These are phyloP conservation scores for Pseudovirgaria hyperparasitica DNA, from an alignment of 2,329 filamentous ascomycete genomes.

Conservation along the genomic window DNA sequence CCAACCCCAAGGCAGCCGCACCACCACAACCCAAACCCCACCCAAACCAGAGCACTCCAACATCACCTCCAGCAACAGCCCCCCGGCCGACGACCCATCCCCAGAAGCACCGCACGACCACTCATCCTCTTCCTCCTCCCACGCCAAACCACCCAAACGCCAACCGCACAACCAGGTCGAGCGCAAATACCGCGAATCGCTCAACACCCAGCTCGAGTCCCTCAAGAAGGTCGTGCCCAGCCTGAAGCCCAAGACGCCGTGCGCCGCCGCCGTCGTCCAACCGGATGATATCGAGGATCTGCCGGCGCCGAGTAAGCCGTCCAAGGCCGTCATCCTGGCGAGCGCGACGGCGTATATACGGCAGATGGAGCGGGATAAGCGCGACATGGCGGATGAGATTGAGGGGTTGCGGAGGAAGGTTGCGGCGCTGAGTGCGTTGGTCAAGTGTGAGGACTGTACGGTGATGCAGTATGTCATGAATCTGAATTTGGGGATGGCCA, in stretches of 20 bases:
- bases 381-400: conserved; percentile 25
- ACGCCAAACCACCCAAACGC: conserved; percentile 21
- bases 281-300: conserved; percentile 29
- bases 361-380: conserved; percentile 30
- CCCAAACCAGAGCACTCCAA: conserved; percentile 14
- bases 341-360: conserved; percentile 34
- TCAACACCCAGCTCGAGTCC: conserved; percentile 33
- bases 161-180: conserved; percentile 34
- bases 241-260: conserved; percentile 24
- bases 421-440: conserved; percentile 29
- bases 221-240: conserved; percentile 26
- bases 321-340: conserved; percentile 34
- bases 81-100: conserved; percentile 9
- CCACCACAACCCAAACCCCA: conserved; percentile 18
- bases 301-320: conserved; percentile 27
- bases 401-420: conserved; percentile 24
- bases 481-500: too few species aligned
- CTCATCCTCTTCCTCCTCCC: conserved; percentile 6
- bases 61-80: conserved; percentile 6
- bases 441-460: conserved; percentile 34
- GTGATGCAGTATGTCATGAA: conserved; percentile 31
- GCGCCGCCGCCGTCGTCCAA: conserved; percentile 14
- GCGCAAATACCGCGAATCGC: conserved; percentile 33
- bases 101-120: conserved; percentile 10
- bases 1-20: conserved; percentile 11